These are phyloP conservation scores for Myochromella boudieri DNA, from an alignment of 768 basidiomycete species.

Conservation along the genomic window DNA sequence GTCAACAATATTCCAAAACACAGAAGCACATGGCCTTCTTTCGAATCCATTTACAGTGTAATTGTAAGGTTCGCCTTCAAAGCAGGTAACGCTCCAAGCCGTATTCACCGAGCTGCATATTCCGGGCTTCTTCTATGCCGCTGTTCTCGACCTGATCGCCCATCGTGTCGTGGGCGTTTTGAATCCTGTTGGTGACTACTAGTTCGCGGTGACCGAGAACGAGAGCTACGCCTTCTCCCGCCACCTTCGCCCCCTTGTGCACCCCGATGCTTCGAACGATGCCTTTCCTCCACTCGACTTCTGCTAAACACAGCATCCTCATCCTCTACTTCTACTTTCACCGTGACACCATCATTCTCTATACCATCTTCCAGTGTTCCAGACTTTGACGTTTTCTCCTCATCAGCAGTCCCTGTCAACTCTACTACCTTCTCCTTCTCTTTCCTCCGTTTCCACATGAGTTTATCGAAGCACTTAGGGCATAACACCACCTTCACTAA, in stretches of 20 bases:
- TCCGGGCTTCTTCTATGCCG: conserved; percentile 3
- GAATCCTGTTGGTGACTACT: neutral
- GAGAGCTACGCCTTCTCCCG: conserved; percentile 26
- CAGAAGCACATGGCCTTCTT: no score
- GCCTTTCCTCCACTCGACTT: conserved; percentile 39
- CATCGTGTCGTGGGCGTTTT: conserved; percentile 2
- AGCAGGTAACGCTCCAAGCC: no score
- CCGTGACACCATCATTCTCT: neutral
- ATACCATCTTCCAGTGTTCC: neutral
- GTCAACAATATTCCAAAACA: no score
- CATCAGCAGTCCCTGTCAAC: conserved; percentile 16
- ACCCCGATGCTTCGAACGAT: conserved; percentile 8
- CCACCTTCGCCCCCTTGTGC: conserved; percentile 1
- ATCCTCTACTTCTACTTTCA: conserved; percentile 42
- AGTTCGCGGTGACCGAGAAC: conserved; percentile 37
- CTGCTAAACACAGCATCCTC: conserved; percentile 34
- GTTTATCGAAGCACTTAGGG: conserved; percentile 71
- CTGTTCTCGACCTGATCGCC: conserved; percentile 6
- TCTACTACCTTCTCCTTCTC: conserved; percentile 43
- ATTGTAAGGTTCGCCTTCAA: no score
- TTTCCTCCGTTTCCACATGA: conserved; percentile 81
- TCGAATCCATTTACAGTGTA: no score
- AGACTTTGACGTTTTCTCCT: conserved; percentile 44
- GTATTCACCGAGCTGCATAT: no score
- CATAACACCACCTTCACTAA: conserved; percentile 93